Evolutionary conservation across 164 flowering plant genomes (phyloP).

Genomic region (grape (Vitis vinifera)): DNA sequence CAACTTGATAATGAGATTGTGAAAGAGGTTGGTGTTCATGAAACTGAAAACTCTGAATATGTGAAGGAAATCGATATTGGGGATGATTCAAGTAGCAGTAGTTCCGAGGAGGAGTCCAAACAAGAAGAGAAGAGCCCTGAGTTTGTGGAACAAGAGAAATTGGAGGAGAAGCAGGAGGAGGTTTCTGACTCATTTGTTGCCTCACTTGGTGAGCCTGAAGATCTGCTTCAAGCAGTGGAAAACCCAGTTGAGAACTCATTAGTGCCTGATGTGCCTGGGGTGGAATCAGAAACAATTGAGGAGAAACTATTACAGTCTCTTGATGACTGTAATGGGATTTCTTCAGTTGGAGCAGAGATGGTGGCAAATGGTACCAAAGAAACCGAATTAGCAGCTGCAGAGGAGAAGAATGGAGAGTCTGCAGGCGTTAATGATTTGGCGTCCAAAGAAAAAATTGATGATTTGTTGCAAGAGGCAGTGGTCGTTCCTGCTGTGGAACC

Average conservation of each 20-base stretch:
- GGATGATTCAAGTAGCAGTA: conserved; percentile 1
- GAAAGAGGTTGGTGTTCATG: background rate
- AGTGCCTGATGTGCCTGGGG: conserved; percentile 1
- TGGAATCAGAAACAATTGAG: background rate
- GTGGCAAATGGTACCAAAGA: conserved; percentile 3
- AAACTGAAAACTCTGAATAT: background rate
- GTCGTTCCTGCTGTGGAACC: background rate
- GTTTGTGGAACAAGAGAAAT: background rate
- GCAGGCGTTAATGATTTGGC: background rate
- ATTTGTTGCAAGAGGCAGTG: background rate
- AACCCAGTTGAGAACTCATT: conserved; percentile 5
- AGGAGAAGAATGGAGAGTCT: background rate
- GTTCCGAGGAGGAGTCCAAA: conserved; percentile 5
- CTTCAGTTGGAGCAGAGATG: background rate
- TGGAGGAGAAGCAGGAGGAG: conserved; percentile 4
- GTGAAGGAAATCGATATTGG: background rate
- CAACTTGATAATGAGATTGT: background rate
- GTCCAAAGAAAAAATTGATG: background rate
- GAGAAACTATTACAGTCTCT: background rate
- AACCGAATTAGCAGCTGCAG: background rate
- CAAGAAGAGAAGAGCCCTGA: background rate
- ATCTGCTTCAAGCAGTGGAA: background rate
- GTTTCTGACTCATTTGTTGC: conserved; percentile 3
- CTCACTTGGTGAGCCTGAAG: background rate
- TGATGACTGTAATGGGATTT: conserved; percentile 4